Base-by-base conservation (phyloP, 2,329 filamentous ascomycete genomes). In the Epichloe gansuensis region DNA sequence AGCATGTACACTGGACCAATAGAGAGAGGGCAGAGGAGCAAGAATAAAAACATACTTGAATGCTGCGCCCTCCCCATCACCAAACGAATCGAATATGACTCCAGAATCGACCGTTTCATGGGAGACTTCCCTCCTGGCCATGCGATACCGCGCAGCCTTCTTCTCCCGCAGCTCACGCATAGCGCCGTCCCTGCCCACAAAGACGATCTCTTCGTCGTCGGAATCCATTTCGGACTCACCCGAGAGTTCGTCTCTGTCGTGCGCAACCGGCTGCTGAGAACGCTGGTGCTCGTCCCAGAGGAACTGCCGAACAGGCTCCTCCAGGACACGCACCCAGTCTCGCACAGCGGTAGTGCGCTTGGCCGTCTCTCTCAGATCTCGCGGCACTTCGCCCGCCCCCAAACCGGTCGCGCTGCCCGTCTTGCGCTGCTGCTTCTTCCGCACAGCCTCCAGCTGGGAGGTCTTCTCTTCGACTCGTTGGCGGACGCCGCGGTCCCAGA, bases 131-230 rank as follows among this genome's bases (percentile, higher is more conserved):
- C 77, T 71, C 41, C 74, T 68, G 2, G 74, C 74, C 60, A 69
- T 71, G 63, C 76, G 77, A 63, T 74, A 76, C 44, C 58, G 56
- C 11, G 56, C 57, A 23, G 58, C 71, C 69, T 43, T 72, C 70
- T 54, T 73, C 57, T 65, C 59, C 23, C 55, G 58, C 55, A 64
- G 47, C 51, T 63, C 64, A 13, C 66, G 71, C 70, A 72, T 87
- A 67, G 68, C 79, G 65, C 82, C 84, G 76, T 71, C 82, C 64
- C 61, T 72, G 1, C 87, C 90, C 5, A 94, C 82, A 65, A 96
- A 96, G 11, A 96, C 89, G 58, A 96, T 89, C 69, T 95, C 89
- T 56, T 95, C 89, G 55, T 94, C 89, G 34, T 69, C 66, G 1
- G 66, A 68, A 57, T 79, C 76, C 51, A 71, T 68, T 47, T 73